These are phyloP conservation scores for Trichoderma afroharzianum DNA, from an alignment of 2,329 filamentous ascomycete species.

Conservation along the genomic window DNA sequence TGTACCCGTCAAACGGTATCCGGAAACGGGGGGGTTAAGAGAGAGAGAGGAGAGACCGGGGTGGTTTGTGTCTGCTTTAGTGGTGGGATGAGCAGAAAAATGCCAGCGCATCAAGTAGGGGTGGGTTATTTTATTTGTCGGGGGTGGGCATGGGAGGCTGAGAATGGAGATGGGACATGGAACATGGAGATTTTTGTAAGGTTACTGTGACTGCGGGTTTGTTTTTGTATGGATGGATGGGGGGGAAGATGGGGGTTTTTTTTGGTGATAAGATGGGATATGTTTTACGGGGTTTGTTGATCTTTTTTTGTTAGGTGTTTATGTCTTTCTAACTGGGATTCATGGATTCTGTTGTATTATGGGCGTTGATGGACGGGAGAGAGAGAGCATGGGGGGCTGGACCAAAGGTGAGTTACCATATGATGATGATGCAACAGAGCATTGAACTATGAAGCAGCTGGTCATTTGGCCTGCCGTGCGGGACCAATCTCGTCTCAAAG, in stretches of 20 bases:
- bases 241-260: neutral
- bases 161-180: neutral
- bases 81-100: neutral
- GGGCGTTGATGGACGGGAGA: neutral
- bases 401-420: neutral
- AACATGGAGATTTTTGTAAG: neutral
- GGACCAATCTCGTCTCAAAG: neutral
- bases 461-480: neutral
- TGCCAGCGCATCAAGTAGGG: slow-evolving; percentile 23
- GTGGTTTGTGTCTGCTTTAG: neutral
- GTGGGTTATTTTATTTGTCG: neutral
- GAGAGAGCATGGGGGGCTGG: neutral
- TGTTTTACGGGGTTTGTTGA: neutral
- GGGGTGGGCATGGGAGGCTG: neutral
- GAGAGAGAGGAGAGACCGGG: neutral
- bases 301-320: neutral
- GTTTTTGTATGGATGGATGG: neutral
- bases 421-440: neutral
- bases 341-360: neutral
- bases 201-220: neutral
- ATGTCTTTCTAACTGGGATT: neutral
- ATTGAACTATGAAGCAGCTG: neutral
- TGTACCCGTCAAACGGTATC: neutral
- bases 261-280: neutral
- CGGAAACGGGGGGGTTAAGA: neutral